Conservation (phyloP, 768 basidiomycete species). For the Jaapia argillacea region DNA sequence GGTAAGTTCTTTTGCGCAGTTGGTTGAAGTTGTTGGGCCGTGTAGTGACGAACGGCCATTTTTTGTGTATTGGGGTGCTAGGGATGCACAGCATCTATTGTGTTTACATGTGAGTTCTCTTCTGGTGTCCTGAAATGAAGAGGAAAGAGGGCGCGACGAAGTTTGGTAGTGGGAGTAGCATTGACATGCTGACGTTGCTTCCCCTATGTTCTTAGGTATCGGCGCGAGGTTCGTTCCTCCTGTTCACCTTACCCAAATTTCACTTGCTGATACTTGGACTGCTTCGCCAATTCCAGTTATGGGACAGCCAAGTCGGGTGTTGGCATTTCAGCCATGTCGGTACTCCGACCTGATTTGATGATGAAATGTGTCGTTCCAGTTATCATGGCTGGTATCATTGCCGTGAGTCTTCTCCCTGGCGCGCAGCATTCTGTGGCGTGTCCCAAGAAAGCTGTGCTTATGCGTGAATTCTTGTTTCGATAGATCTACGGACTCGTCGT, state of each 20-base stretch:
- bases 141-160: not conserved
- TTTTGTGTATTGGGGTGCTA: constrained; percentile 24
- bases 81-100: constrained; percentile 96
- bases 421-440: too few relatives aligned
- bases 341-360: constrained; percentile 92
- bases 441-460: not conserved
- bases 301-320: constrained; percentile 99
- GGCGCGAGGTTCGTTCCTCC: constrained; percentile 61
- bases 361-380: constrained; percentile 97
- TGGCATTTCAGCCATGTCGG: constrained; percentile 96
- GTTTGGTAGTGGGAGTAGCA: not conserved
- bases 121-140: not conserved
- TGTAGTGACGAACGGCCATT: too few relatives aligned
- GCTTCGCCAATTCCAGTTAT: constrained; percentile 61
- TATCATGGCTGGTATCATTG: constrained; percentile 99
- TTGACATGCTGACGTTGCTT: not conserved
- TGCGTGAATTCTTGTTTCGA: not conserved
- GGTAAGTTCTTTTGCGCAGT: constrained; percentile 48
- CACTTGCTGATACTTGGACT: constrained; percentile 3
- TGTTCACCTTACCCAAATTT: constrained; percentile 1
- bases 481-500: constrained; percentile 98
- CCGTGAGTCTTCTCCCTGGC: constrained; percentile 53
- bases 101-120: constrained; percentile 81
- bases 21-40: not conserved
- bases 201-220: constrained; percentile 42